Base-by-base conservation (phyloP, 176 grass and related monocot genomes). In the Paspalum vaginatum region DNA sequence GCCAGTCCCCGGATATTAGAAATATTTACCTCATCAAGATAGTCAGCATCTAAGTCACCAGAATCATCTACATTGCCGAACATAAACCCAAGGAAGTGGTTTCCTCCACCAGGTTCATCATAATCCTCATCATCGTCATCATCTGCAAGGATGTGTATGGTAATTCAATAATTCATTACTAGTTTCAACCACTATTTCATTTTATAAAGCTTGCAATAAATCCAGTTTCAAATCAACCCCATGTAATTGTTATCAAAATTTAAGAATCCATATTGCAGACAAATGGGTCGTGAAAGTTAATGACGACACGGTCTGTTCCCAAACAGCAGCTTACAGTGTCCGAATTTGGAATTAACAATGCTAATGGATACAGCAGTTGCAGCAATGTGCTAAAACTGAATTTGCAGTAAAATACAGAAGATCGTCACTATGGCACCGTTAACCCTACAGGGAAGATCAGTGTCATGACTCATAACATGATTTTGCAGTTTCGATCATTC, bases 61-160 rank as follows among this genome's bases (percentile, higher is more conserved):
- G 87, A 85, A 54, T 94, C 91, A 81, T 97, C 94, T 52, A 97
- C 91, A 72, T 97, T 97, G 62, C 94, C 91, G 27, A 97, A 94
- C 94, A 97, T 97, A 81, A 97, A 97, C 17, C 94, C 91, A 66
- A 97, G 81, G 47, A 97, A 84, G 43, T 51, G 83, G 58, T 90
- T 97, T 68, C 80, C 87, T 24, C 82, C 85, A 62, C 84, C 75
- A 52, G 70, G 63, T 22, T 97, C 94, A 68, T 94, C 94, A 63
- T 94, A 94, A 21, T 97, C 89, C 43, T 90, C 91, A 0, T 96
- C 90, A 1, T 89, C 91, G 45, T 92, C 94, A 32, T 85, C 83
- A 67, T 90, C 88, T 90, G 67, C 42, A 39, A 68, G 22, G 10
- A 68, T 12, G 52, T 65, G 3, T 18, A 77, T 40, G 32, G 26